phyloP scores from a whole-genome alignment of 1,284 basidiomycete species.

The Omphalotus olearius region DNA sequence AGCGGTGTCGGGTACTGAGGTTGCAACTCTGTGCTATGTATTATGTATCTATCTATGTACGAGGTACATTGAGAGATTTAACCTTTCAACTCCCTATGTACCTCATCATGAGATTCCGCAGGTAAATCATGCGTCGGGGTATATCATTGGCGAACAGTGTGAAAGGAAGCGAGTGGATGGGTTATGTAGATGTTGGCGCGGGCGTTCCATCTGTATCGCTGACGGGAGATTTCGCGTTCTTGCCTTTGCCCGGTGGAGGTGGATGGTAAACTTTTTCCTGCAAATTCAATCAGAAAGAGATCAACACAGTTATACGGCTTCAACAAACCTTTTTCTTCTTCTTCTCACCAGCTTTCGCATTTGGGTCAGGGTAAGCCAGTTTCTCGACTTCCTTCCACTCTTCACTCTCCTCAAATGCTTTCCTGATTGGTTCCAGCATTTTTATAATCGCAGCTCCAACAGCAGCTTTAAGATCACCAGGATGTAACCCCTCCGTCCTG shows the following conservation, averaged over 20 bases:
- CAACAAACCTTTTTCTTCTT: slow-evolving; percentile 52
- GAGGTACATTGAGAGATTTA: too few species aligned
- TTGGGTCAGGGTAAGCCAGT: slow-evolving; percentile 83
- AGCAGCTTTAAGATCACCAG: slow-evolving; percentile 84
- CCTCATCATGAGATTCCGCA: too few species aligned
- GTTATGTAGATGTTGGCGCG: neutral
- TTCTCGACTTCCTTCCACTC: slow-evolving; percentile 82
- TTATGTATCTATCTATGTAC: too few species aligned
- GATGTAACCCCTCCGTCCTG: slow-evolving; percentile 75
- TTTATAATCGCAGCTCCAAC: slow-evolving; percentile 77
- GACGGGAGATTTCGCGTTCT: slow-evolving; percentile 35
- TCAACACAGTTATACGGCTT: neutral
- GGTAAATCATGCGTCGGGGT: too few species aligned
- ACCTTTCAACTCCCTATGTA: too few species aligned
- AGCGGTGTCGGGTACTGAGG: too few species aligned
- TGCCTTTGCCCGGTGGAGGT: slow-evolving; percentile 73
- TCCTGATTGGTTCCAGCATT: slow-evolving; percentile 82
- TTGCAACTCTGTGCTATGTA: too few species aligned
- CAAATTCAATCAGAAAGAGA: neutral
- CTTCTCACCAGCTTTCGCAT: slow-evolving; percentile 56
- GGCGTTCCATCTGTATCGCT: neutral
- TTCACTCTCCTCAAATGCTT: slow-evolving; percentile 69
- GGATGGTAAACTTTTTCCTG: slow-evolving; percentile 77
- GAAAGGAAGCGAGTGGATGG: too few species aligned
- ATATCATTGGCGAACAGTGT: too few species aligned